These are phyloP conservation scores for Eruca vesicaria DNA, from an alignment of 441 rosid genomes.

Conservation along the genomic window DNA sequence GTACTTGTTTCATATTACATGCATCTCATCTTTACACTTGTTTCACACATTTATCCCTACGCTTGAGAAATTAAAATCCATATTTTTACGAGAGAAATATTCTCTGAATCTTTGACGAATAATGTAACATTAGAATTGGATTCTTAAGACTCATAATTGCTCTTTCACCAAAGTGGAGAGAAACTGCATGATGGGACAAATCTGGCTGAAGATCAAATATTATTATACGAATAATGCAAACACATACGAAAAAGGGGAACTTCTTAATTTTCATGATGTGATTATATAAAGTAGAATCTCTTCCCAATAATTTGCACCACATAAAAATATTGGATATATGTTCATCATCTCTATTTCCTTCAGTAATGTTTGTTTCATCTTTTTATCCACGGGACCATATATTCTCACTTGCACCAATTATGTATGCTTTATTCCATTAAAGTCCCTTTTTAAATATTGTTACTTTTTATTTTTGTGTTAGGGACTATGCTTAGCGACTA, in stretches of 20 bases:
- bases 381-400: conserved; percentile 11
- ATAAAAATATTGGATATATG: not conserved
- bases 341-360: not conserved
- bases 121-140: not conserved
- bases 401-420: not conserved
- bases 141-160: not conserved
- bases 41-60: not conserved
- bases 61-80: not conserved
- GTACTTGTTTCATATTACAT: conserved; percentile 12
- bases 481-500: not conserved
- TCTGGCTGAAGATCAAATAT: conserved; percentile 3
- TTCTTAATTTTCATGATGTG: not conserved
- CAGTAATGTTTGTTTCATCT: conserved; percentile 6
- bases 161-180: conserved; percentile 15
- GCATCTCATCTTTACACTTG: not conserved
- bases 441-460: not conserved
- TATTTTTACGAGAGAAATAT: not conserved
- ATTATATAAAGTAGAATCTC: conserved; percentile 20
- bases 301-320: conserved; percentile 21
- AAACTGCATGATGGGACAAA: conserved; percentile 24
- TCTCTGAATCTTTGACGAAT: not conserved
- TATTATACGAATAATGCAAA: conserved; percentile 7
- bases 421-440: conserved; percentile 17
- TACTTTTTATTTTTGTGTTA: not conserved
- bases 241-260: not conserved